Evolutionary conservation across 1,139 yeast species (phyloP).

Genomic region (Suhomyces panamericanus): DNA sequence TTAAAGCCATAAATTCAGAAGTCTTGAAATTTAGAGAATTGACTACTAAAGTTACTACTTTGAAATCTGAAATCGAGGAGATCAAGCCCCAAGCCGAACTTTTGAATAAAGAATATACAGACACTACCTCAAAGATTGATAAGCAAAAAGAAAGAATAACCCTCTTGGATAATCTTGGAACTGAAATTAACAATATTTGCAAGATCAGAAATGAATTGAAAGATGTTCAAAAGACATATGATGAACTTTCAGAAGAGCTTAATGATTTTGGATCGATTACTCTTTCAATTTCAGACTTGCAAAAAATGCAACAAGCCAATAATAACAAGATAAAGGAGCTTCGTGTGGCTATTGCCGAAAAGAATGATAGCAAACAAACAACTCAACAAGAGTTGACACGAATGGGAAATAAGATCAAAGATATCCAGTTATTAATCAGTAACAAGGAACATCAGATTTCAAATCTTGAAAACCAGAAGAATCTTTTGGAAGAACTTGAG

Average conservation of each 20-base stretch:
- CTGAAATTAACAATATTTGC: conserved; percentile 38
- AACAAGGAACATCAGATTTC: conserved; percentile 53
- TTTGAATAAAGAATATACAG: conserved; percentile 11
- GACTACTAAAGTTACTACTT: conserved; percentile 7
- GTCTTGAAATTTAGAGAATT: conserved; percentile 30
- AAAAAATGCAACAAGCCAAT: conserved; percentile 45
- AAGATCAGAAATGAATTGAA: conserved; percentile 39
- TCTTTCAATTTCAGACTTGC: conserved; percentile 52
- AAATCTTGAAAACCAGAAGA: conserved; percentile 33
- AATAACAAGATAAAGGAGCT: conserved; percentile 44
- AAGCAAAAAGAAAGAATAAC: conserved; percentile 15
- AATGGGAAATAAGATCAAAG: conserved; percentile 56
- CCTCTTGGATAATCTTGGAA: conserved; percentile 18
- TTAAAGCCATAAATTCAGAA: conserved; percentile 29
- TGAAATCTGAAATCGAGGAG: conserved; percentile 17
- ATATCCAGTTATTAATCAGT: conserved; percentile 54
- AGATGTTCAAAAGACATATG: conserved; percentile 33
- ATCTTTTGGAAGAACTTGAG: conserved; percentile 6
- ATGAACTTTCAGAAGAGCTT: conserved; percentile 39
- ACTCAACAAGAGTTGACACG: conserved; percentile 49
- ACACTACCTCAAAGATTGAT: conserved; percentile 13
- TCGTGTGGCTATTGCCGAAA: conserved; percentile 45
- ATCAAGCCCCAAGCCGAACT: background rate
- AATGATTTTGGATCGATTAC: conserved; percentile 31
- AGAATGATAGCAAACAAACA: conserved; percentile 51